These are phyloP conservation scores for Globisporangium takayamanum DNA, from an alignment of 352 stramenopile species.

Conservation along the genomic window DNA sequence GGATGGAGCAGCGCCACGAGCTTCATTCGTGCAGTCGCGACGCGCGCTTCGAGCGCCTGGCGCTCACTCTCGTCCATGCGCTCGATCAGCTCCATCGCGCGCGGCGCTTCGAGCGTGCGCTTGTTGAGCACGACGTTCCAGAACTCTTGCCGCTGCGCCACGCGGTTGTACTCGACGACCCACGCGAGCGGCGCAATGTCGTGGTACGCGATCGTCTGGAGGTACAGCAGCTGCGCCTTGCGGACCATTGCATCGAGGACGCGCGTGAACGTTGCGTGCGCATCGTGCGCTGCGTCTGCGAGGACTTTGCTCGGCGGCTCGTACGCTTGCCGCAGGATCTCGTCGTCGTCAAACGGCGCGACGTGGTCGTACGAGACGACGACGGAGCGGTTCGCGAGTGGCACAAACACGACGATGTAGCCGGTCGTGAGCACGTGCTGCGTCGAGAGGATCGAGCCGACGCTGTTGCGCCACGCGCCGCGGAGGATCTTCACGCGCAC, in stretches of 20 bases:
- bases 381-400: slow-evolving; percentile 39
- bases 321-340: slow-evolving; percentile 34
- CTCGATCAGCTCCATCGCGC: slow-evolving; percentile 51
- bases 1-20: slow-evolving; percentile 46
- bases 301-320: slow-evolving; percentile 22
- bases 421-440: slow-evolving; percentile 57
- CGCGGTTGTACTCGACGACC: slow-evolving; percentile 60
- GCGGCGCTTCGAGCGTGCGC: slow-evolving; percentile 38
- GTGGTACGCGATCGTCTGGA: slow-evolving; percentile 63
- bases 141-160: slow-evolving; percentile 42
- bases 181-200: slow-evolving; percentile 63
- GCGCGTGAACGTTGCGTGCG: slow-evolving; percentile 27
- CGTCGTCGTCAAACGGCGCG: slow-evolving; percentile 30
- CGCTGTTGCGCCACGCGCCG: slow-evolving; percentile 37
- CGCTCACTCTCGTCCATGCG: slow-evolving; percentile 47
- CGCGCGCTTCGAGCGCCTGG: slow-evolving; percentile 42
- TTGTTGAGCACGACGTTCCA: slow-evolving; percentile 77
- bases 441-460: slow-evolving; percentile 53
- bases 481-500: slow-evolving; percentile 39
- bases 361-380: slow-evolving; percentile 57
- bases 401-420: slow-evolving; percentile 54
- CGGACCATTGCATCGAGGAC: slow-evolving; percentile 27
- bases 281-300: slow-evolving; percentile 29
- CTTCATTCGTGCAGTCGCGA: slow-evolving; percentile 49
- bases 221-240: slow-evolving; percentile 44